Base-by-base conservation (phyloP, 192 early-diverging fungal genomes). In the Phycomyces nitens region DNA sequence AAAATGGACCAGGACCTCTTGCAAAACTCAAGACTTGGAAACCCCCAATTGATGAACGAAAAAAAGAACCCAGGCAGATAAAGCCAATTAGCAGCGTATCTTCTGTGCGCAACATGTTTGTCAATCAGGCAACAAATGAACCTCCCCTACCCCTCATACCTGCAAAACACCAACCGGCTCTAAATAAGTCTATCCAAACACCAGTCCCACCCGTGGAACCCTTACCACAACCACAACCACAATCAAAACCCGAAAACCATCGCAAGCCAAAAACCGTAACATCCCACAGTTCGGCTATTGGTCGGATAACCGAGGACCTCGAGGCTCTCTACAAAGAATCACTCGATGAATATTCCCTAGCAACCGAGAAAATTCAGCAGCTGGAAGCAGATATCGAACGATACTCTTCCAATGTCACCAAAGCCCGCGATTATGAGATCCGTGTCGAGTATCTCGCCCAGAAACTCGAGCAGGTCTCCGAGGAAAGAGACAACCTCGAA, bases 391-490 rank as follows among this genome's bases (percentile, higher is more conserved):
- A 69, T n/a, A 54, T 69, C 6, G 68, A 69, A 23, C 56, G 29
- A 6, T 58, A 26, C 26, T 44, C 53, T 1, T 60, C 54, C 3
- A 60, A 69, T 40, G 18, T 53, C 16, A 69, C 68, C 5, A 69
- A 69, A 24, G 60, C 56, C n/a, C 21, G 68, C 23, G 68, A 69
- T 26, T 63, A 62, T 39, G 68, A 69, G 53, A 69, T 69, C 18
- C 59, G 68, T 29, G 68, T 69, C 16, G 68, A 69, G 41, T 69
- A 69, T 26, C 43, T 69, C 8, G 55, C 68, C 2, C 58, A 61
- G n/a, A 69, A 69, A 51, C 43, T 69, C n/a, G 68, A 69, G 18
- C 68, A 69, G 24, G 27, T 69, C 15, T 61, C 68, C 1, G 68
- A 69, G 27, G 60, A 69, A 58, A 49, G 58, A 56, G 68, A 69